Evolutionary conservation across 208 protist genomes (phyloP).

Genomic region (Balamuthia mandrillaris): DNA sequence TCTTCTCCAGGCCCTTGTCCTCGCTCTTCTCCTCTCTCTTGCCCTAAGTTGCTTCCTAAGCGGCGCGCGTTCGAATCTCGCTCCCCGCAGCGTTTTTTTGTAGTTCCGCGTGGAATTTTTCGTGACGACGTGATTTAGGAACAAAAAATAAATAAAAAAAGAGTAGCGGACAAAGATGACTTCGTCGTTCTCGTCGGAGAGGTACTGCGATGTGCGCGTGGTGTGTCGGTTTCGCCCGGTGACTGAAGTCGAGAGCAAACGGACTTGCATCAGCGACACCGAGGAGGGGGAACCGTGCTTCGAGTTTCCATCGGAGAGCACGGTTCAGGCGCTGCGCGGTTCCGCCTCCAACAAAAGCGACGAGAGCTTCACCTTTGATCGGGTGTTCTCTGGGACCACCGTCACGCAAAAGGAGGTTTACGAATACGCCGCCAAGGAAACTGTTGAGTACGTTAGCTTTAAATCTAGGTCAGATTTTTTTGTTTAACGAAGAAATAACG

Average conservation of each 20-base stretch:
- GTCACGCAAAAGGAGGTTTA: conserved; percentile 59
- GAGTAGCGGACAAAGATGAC: too few species aligned
- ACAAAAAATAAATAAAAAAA: neutral
- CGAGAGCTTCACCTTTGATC: conserved; percentile 57
- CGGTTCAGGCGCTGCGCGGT: neutral
- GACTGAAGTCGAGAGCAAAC: neutral
- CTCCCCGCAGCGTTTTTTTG: too few species aligned
- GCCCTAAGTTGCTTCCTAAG: too few species aligned
- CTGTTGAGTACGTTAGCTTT: conserved; percentile 53
- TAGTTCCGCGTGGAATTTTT: too few species aligned
- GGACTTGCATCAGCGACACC: neutral
- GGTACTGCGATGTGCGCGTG: conserved; percentile 12
- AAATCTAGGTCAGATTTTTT: neutral
- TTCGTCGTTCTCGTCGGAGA: too few species aligned
- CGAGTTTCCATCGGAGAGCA: neutral
- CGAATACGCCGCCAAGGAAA: conserved; percentile 58
- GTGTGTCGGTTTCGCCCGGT: conserved; percentile 7
- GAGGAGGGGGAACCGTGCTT: neutral
- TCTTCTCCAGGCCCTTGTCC: too few species aligned
- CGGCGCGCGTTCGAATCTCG: too few species aligned
- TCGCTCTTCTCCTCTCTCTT: too few species aligned
- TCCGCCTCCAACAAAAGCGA: neutral
- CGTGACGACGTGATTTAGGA: too few species aligned
- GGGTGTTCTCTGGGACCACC: conserved; percentile 32
- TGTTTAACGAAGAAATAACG: neutral